Percentiles rank a stretch among this genome's conserved stretches.
Conservation (phyloP, 2,329 filamentous ascomycete species). For the Colletotrichum sublineola region DNA sequence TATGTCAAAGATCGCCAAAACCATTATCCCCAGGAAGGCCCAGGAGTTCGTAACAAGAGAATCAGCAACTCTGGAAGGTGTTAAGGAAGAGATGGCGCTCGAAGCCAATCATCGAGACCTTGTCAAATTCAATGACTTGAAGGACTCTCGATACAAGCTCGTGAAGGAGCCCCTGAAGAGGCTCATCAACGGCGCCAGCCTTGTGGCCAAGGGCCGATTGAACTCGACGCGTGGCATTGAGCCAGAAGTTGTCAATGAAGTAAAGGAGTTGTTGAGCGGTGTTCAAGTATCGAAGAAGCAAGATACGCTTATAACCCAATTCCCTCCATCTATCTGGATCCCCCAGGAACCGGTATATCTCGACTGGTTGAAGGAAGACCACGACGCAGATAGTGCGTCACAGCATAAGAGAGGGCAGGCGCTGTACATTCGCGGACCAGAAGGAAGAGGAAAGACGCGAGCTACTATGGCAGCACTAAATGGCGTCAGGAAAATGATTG, state of each 20-base stretch:
- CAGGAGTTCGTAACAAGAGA: slow-evolving; percentile 56
- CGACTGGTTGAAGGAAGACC: slow-evolving; percentile 51
- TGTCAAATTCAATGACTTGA: slow-evolving; percentile 58
- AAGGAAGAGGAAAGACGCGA: slow-evolving; percentile 58
- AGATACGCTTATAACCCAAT: slow-evolving; percentile 47
- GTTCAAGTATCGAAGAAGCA: slow-evolving; percentile 52
- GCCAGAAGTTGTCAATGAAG: slow-evolving; percentile 48
- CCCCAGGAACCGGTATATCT: slow-evolving; percentile 53
- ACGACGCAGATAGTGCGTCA: slow-evolving; percentile 16
- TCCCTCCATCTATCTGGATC: slow-evolving; percentile 55
- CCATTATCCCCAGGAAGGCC: slow-evolving; percentile 50
- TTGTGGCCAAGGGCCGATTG: slow-evolving; percentile 53
- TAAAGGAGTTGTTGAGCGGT: slow-evolving; percentile 52
- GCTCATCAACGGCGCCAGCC: slow-evolving; percentile 53
- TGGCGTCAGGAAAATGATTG: slow-evolving; percentile 51
- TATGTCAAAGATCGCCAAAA: slow-evolving; percentile 51
- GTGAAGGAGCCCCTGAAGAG: slow-evolving; percentile 55
- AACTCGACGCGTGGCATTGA: slow-evolving; percentile 55
- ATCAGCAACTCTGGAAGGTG: slow-evolving; percentile 55
- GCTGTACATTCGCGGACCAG: slow-evolving; percentile 56
- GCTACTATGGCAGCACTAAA: slow-evolving; percentile 55
- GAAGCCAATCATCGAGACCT: slow-evolving; percentile 56
- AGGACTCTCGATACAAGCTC: slow-evolving; percentile 53
- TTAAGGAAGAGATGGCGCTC: slow-evolving; percentile 51
- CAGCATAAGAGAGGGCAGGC: slow-evolving; percentile 47